Conservation (phyloP, 2,329 filamentous ascomycete species). For the Aspergillus ochraceoroseus region DNA sequence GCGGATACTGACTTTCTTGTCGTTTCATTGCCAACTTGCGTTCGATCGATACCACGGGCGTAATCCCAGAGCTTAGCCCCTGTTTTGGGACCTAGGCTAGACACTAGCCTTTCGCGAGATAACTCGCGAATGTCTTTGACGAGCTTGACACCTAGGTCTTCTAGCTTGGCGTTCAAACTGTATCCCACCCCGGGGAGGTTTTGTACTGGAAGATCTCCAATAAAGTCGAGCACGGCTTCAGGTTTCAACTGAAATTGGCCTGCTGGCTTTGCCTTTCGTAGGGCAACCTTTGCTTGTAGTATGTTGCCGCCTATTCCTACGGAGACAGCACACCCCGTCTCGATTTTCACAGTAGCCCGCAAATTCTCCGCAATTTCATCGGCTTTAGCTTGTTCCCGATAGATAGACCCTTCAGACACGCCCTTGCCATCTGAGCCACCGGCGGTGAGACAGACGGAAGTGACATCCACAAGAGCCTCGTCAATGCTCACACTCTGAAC, state of each 20-base stretch:
- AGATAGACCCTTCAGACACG: conserved; percentile 63
- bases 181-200: conserved; percentile 87
- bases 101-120: conserved; percentile 69
- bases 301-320: conserved; percentile 91
- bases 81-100: conserved; percentile 80
- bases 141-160: conserved; percentile 74
- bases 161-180: conserved; percentile 80
- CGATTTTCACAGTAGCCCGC: conserved; percentile 64
- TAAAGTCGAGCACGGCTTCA: conserved; percentile 69
- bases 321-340: conserved; percentile 81
- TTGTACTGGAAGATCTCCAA: conserved; percentile 72
- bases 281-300: conserved; percentile 80
- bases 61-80: conserved; percentile 89
- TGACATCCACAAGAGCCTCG: conserved; percentile 84
- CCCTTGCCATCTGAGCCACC: conserved; percentile 62
- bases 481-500: conserved; percentile 98
- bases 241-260: conserved; percentile 86
- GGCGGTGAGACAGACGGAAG: conserved; percentile 60
- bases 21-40: conserved; percentile 79
- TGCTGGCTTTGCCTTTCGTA: conserved; percentile 88
- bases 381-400: conserved; percentile 72
- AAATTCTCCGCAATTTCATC: conserved; percentile 65
- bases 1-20: conserved; percentile 91
- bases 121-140: conserved; percentile 78
- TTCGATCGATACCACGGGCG: conserved; percentile 76